A percentile compares a stretch with the other conserved stretches of the same genome.
phyloP scores from a whole-genome alignment of 192 early-diverging fungal genomes.

The Pilobolus umbonatus region DNA sequence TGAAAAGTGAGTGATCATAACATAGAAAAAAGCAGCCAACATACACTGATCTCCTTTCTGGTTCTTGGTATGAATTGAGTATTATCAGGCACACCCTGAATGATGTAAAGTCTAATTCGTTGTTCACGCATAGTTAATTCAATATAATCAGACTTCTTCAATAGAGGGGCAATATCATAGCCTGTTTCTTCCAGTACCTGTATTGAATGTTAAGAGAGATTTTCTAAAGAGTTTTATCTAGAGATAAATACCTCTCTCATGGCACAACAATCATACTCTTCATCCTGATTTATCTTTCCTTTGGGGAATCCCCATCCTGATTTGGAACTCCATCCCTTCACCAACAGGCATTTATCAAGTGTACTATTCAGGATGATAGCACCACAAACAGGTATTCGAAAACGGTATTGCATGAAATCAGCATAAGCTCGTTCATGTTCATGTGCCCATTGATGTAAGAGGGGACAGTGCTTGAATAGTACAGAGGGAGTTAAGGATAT shows the following conservation, averaged over 20 bases:
- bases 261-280: constrained; percentile 82
- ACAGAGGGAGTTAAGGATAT: constrained; percentile 27
- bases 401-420: constrained; percentile 94
- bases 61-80: constrained; percentile 79
- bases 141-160: constrained; percentile 76
- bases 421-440: constrained; percentile 86
- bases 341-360: constrained; percentile 82
- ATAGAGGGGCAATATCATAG: constrained; percentile 72
- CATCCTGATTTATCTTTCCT: constrained; percentile 98
- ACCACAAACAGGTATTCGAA: constrained; percentile 94
- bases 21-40: constrained; percentile 7
- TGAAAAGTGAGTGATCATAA: neutral
- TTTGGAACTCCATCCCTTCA: constrained; percentile 87
- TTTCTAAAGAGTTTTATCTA: neutral
- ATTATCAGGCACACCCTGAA: constrained; percentile 78
- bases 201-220: neutral
- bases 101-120: constrained; percentile 85
- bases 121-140: constrained; percentile 90
- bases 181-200: constrained; percentile 93
- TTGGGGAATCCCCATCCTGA: constrained; percentile 98
- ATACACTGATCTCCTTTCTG: constrained; percentile 92
- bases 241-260: constrained; percentile 70
- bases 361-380: constrained; percentile 87
- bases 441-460: constrained; percentile 83
- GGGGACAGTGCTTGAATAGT: constrained; percentile 88